Conservation (phyloP, 2,329 filamentous ascomycete species). For the Penicillium olsonii region DNA sequence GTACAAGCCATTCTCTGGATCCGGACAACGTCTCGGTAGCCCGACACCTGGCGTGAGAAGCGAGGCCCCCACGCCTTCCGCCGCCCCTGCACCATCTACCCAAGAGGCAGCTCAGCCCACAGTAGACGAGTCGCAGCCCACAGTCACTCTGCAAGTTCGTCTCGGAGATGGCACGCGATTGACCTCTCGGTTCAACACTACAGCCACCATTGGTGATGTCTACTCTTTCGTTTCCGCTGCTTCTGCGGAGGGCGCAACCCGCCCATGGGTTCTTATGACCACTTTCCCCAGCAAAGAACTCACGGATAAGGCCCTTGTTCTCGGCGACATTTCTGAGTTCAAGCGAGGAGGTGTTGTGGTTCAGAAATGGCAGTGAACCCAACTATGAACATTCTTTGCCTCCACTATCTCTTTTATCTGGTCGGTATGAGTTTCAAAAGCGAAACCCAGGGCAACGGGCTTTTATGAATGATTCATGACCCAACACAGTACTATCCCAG, state of each 20-base stretch:
- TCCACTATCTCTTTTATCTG: slow-evolving; percentile 1
- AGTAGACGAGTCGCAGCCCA: slow-evolving; percentile 60
- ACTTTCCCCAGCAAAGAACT: slow-evolving; percentile 67
- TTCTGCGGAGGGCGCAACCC: slow-evolving; percentile 50
- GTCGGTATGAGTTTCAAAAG: slow-evolving; percentile 6
- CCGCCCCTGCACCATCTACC: slow-evolving; percentile 21
- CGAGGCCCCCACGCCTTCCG: slow-evolving; percentile 35
- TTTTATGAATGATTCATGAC: slow-evolving; percentile 7
- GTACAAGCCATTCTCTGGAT: slow-evolving; percentile 63
- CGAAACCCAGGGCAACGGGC: slow-evolving; percentile 1
- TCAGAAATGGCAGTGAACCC: slow-evolving; percentile 48
- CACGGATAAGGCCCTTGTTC: slow-evolving; percentile 51
- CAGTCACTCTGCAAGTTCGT: slow-evolving; percentile 61
- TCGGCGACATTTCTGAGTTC: slow-evolving; percentile 52
- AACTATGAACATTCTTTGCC: background rate
- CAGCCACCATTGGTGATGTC: slow-evolving; percentile 65
- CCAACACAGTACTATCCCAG: slow-evolving; percentile 1
- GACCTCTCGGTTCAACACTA: slow-evolving; percentile 64
- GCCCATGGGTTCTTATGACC: slow-evolving; percentile 63
- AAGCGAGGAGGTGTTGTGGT: slow-evolving; percentile 54
- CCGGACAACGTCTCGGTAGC: slow-evolving; percentile 63
- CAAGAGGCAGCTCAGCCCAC: slow-evolving; percentile 43
- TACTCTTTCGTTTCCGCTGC: slow-evolving; percentile 62
- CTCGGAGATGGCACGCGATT: slow-evolving; percentile 64
- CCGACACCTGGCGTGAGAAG: slow-evolving; percentile 58